phyloP scores from a whole-genome alignment of 768 basidiomycete species.

The Tulasnella calospora region DNA sequence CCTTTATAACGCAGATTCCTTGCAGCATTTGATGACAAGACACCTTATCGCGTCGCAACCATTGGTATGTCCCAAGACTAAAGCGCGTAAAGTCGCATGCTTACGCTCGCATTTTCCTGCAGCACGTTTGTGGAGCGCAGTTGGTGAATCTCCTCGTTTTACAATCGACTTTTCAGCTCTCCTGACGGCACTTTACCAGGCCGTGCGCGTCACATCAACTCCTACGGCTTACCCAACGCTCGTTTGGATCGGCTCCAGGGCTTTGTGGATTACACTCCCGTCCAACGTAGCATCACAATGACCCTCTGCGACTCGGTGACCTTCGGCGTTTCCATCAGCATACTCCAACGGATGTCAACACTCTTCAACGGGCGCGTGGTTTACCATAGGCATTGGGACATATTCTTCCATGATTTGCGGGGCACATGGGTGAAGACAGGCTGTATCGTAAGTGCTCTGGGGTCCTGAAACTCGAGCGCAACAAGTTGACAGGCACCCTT shows the following conservation, averaged over 20 bases:
- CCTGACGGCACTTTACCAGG: neutral
- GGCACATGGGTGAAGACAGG: neutral
- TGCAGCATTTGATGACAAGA: neutral
- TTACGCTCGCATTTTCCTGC: neutral
- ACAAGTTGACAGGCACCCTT: neutral
- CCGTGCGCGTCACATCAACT: constrained; percentile 24
- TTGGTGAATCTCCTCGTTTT: neutral
- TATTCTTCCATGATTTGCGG: constrained; percentile 22
- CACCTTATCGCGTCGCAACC: constrained; percentile 8
- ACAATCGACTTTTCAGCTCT: neutral
- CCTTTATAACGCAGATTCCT: neutral
- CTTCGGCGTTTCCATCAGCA: neutral
- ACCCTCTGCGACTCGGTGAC: neutral
- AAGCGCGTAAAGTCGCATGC: neutral
- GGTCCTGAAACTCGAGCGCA: too few relatives aligned
- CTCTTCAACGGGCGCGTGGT: constrained; percentile 21
- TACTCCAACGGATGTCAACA: neutral
- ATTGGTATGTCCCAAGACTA: neutral
- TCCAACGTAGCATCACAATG: neutral
- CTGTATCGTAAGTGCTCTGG: neutral
- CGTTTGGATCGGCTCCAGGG: constrained; percentile 23
- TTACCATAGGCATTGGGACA: constrained; percentile 18
- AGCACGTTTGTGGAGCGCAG: constrained; percentile 23
- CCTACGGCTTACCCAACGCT: constrained; percentile 1
- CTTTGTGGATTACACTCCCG: neutral